A percentile compares a stretch with the other conserved stretches of the same genome.
These are phyloP conservation scores for Ophiostoma sp. DNA, from an alignment of 2,329 filamentous ascomycete species.

Conservation along the genomic window DNA sequence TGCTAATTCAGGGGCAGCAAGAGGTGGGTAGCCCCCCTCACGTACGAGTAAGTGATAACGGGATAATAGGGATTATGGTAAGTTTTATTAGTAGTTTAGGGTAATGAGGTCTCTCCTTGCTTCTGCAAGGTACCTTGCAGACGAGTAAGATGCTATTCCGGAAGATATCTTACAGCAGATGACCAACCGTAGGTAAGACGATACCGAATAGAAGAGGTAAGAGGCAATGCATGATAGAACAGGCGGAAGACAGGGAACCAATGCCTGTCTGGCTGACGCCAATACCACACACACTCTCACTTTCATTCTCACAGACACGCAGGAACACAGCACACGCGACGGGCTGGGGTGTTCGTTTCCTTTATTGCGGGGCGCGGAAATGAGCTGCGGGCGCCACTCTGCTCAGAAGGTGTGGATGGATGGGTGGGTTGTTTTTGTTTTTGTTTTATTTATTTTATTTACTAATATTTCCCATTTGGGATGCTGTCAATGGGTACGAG, in stretches of 20 bases:
- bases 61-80: too few species aligned
- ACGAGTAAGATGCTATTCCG: not conserved
- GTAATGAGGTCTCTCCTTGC: not conserved
- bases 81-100: too few species aligned
- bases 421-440: constrained; percentile 1
- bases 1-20: not conserved
- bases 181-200: not conserved
- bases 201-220: not conserved
- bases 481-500: not conserved
- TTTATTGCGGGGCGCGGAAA: constrained; percentile 24
- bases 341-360: constrained; percentile 19
- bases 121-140: constrained; percentile 16
- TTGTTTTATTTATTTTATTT: not conserved
- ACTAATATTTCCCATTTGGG: not conserved
- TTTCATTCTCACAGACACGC: not conserved
- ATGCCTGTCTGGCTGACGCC: not conserved
- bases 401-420: constrained; percentile 18
- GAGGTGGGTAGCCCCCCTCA: not conserved
- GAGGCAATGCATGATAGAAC: not conserved
- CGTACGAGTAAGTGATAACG: too few species aligned
- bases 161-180: too few species aligned
- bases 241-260: constrained; percentile 1
- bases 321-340: constrained; percentile 18
- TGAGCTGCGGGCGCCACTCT: constrained; percentile 20
- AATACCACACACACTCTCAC: not conserved